These are phyloP conservation scores for Gremmenia infestans DNA, from an alignment of 2,329 filamentous ascomycete genomes.

Conservation along the genomic window DNA sequence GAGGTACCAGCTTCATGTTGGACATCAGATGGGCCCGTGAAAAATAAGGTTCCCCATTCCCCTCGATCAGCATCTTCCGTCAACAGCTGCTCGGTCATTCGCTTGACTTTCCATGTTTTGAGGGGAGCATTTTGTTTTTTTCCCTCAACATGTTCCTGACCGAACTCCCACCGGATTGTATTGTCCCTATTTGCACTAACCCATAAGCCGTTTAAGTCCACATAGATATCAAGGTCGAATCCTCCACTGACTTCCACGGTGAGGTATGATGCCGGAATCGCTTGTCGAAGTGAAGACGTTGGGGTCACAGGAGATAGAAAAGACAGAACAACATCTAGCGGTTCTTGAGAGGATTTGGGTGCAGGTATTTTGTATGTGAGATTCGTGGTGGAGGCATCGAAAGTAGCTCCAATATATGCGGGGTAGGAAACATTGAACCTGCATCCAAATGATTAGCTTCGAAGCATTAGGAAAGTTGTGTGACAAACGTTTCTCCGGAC, in stretches of 20 bases:
- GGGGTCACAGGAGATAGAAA: constrained; percentile 39
- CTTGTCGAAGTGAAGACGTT: constrained; percentile 28
- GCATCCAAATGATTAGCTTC: constrained; percentile 1
- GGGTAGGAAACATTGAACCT: constrained; percentile 56
- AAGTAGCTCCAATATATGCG: constrained; percentile 54
- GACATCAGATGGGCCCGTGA: constrained; percentile 64
- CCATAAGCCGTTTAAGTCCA: constrained; percentile 74
- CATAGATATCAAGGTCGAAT: constrained; percentile 59
- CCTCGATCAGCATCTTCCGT: constrained; percentile 69
- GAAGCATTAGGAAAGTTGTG: too few species aligned
- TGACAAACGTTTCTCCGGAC: constrained; percentile 33
- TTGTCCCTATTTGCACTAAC: constrained; percentile 69
- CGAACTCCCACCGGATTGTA: constrained; percentile 65
- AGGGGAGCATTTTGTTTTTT: constrained; percentile 37
- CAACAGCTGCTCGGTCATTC: constrained; percentile 60
- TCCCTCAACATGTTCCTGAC: constrained; percentile 37
- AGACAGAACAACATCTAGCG: constrained; percentile 53
- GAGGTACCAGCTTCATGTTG: constrained; percentile 69
- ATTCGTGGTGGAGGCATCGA: constrained; percentile 67
- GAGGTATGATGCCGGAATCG: constrained; percentile 69
- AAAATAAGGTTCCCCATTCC: constrained; percentile 80
- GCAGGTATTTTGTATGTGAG: constrained; percentile 57
- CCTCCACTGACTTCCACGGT: constrained; percentile 64
- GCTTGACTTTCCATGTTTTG: constrained; percentile 63
- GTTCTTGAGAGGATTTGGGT: constrained; percentile 32